Conservation (phyloP, 1,284 basidiomycete species). For the Papiliotrema flavescens region DNA sequence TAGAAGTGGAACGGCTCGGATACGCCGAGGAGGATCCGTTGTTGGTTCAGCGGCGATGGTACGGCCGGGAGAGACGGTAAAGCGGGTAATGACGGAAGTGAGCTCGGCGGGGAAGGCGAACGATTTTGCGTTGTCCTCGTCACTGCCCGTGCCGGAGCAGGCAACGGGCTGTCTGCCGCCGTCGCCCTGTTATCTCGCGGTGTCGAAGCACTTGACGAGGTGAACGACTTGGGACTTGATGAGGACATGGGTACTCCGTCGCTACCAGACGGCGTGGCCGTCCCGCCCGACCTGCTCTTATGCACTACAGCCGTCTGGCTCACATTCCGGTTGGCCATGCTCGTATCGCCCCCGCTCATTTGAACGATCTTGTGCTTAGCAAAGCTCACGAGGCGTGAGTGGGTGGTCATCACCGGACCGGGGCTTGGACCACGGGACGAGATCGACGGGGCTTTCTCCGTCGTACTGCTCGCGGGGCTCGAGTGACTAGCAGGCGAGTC, state of each 20-base stretch:
- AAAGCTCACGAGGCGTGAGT: constrained; percentile 62
- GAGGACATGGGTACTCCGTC: neutral
- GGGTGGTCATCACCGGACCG: constrained; percentile 20
- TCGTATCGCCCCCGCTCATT: constrained; percentile 19
- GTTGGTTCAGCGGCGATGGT: constrained; percentile 9
- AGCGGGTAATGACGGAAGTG: constrained; percentile 34
- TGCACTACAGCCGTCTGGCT: constrained; percentile 64
- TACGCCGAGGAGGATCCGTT: constrained; percentile 28
- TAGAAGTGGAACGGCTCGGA: constrained; percentile 36
- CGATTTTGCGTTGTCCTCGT: neutral
- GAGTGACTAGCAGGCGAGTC: constrained; percentile 10
- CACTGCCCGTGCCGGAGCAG: too few relatives aligned
- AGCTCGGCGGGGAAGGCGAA: constrained; percentile 48
- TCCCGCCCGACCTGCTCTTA: constrained; percentile 22
- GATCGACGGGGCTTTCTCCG: constrained; percentile 9
- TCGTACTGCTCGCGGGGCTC: constrained; percentile 12
- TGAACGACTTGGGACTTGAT: too few relatives aligned
- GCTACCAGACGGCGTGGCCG: neutral
- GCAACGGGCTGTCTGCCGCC: too few relatives aligned
- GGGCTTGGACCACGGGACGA: neutral
- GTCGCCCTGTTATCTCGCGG: too few relatives aligned
- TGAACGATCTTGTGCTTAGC: constrained; percentile 66
- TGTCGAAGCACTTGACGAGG: too few relatives aligned
- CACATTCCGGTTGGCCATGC: constrained; percentile 52
- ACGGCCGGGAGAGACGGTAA: constrained; percentile 29